These are phyloP conservation scores for Penicillium nucicola DNA, from an alignment of 495 filamentous ascomycete genomes.

Conservation along the genomic window DNA sequence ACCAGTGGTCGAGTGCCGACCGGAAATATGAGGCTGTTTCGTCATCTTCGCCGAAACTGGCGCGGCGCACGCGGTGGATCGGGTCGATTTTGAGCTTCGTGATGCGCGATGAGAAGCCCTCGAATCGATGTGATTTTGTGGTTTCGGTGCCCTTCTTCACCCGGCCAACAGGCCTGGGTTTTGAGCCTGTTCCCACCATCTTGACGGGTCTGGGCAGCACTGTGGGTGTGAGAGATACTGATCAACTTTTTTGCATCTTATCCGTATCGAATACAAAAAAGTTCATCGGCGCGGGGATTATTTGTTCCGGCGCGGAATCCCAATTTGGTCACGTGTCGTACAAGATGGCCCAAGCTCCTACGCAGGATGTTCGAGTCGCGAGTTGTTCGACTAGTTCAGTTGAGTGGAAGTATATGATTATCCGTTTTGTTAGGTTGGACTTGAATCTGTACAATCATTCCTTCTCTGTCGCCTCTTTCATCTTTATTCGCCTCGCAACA, in stretches of 20 bases:
- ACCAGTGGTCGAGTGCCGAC: slow-evolving; percentile 80
- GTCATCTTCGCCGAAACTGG: slow-evolving; percentile 70
- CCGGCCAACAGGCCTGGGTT: slow-evolving; percentile 60
- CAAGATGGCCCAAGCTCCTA: slow-evolving; percentile 34
- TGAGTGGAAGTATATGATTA: not conserved
- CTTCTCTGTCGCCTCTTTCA: not conserved
- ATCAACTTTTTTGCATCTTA: slow-evolving; percentile 18
- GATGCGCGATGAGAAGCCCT: slow-evolving; percentile 90
- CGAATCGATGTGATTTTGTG: slow-evolving; percentile 80
- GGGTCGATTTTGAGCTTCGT: slow-evolving; percentile 92
- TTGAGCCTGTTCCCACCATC: slow-evolving; percentile 62
- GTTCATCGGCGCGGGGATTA: slow-evolving; percentile 36
- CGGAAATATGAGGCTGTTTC: slow-evolving; percentile 77
- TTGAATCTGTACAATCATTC: no score
- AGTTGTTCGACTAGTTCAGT: slow-evolving; percentile 10
- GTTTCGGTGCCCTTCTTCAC: slow-evolving; percentile 64
- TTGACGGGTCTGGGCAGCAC: slow-evolving; percentile 28
- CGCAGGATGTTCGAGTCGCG: not conserved
- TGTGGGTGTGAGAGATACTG: slow-evolving; percentile 25
- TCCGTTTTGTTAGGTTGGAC: not conserved
- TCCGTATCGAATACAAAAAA: slow-evolving; percentile 41
- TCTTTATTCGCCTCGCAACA: not conserved
- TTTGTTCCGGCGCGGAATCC: slow-evolving; percentile 33
- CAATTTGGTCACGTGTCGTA: slow-evolving; percentile 25
- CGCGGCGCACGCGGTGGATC: slow-evolving; percentile 76